Evolutionary conservation across 2,329 filamentous ascomycete genomes (phyloP).

Genomic region (Monosporascus cannonballus): DNA sequence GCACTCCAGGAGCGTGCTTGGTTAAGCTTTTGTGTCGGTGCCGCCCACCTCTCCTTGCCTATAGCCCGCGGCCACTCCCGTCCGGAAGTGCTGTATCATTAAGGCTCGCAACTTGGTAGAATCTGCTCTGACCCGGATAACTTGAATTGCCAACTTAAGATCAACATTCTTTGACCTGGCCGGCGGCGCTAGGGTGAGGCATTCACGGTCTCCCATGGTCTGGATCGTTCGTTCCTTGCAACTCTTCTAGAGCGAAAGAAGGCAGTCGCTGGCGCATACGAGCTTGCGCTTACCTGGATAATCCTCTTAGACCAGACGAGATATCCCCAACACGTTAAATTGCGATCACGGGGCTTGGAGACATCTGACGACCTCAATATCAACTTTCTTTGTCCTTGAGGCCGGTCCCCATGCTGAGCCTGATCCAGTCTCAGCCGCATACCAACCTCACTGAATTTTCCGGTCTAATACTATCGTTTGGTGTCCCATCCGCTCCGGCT

Average conservation of each 20-base stretch:
- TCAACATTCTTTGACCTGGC: not conserved
- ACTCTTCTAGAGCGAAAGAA: slow-evolving; percentile 5
- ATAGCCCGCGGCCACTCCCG: not conserved
- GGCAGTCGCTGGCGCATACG: not conserved
- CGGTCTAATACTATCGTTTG: slow-evolving; percentile 8
- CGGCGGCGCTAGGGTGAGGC: not conserved
- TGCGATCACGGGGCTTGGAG: slow-evolving; percentile 13
- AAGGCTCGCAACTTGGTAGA: not conserved
- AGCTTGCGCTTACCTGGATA: slow-evolving; percentile 1
- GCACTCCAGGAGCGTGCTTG: not conserved
- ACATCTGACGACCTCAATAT: slow-evolving; percentile 20
- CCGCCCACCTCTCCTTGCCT: not conserved
- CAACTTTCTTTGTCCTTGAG: slow-evolving; percentile 24
- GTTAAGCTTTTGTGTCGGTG: not conserved
- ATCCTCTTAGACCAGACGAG: not conserved
- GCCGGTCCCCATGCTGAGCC: slow-evolving; percentile 16
- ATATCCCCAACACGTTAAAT: slow-evolving; percentile 16
- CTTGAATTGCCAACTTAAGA: not conserved
- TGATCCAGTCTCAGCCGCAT: slow-evolving; percentile 16
- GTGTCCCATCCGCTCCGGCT: slow-evolving; percentile 15
- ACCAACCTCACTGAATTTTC: slow-evolving; percentile 12
- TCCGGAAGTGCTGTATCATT: not conserved
- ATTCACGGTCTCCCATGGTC: not conserved
- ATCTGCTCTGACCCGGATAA: not conserved
- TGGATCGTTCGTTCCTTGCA: not conserved